These are phyloP conservation scores for Flaveria ramosissima DNA, from an alignment of 129 eudicot genomes.

Conservation along the genomic window DNA sequence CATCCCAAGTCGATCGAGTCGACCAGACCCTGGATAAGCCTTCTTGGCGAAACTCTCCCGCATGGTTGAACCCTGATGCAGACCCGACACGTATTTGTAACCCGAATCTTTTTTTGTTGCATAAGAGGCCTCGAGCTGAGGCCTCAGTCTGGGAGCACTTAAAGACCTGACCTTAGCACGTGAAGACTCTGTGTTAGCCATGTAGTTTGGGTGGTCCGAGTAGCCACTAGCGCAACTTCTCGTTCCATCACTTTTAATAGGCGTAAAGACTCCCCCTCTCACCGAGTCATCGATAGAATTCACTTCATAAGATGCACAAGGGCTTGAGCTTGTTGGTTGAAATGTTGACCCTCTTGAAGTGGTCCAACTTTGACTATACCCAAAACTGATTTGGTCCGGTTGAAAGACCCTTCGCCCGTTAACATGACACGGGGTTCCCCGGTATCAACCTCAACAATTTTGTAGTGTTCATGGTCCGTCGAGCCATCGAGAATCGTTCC, in stretches of 20 bases:
- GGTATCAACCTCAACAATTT: slow-evolving; percentile 65
- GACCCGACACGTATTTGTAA: slow-evolving; percentile 37
- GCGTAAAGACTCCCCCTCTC: slow-evolving; percentile 49
- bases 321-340: slow-evolving; percentile 56
- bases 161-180: slow-evolving; percentile 75
- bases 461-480: slow-evolving; percentile 48
- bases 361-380: slow-evolving; percentile 53
- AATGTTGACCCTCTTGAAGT: slow-evolving; percentile 70
- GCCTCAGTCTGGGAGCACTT: slow-evolving; percentile 73
- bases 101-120: slow-evolving; percentile 50
- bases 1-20: slow-evolving; percentile 69
- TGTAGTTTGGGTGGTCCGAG: slow-evolving; percentile 80
- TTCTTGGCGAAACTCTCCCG: slow-evolving; percentile 52
- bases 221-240: slow-evolving; percentile 64
- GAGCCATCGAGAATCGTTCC: slow-evolving; percentile 8
- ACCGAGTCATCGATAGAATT: slow-evolving; percentile 47
- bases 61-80: slow-evolving; percentile 41
- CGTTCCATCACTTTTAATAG: slow-evolving; percentile 58
- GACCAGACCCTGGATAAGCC: slow-evolving; percentile 70
- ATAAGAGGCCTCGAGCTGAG: slow-evolving; percentile 53
- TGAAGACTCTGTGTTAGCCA: slow-evolving; percentile 82
- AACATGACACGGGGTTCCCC: slow-evolving; percentile 36
- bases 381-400: slow-evolving; percentile 35
- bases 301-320: slow-evolving; percentile 71
- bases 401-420: slow-evolving; percentile 48